These are phyloP conservation scores for Suillus paluster DNA, from an alignment of 768 basidiomycete genomes.

Conservation along the genomic window DNA sequence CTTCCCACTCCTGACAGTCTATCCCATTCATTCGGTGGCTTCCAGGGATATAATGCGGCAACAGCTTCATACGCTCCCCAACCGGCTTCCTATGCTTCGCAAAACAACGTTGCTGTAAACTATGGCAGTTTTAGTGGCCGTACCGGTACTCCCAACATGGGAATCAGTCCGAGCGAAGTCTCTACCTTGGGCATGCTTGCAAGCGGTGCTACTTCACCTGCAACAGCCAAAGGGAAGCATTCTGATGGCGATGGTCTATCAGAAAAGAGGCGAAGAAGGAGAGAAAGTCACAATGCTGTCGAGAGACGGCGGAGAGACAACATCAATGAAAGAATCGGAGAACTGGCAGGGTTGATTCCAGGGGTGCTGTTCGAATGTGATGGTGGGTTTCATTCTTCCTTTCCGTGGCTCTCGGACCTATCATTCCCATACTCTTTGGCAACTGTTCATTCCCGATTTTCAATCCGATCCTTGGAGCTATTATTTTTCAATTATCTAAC, in stretches of 20 bases:
- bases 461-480: background rate
- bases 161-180: conserved; percentile 31
- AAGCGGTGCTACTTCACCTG: conserved; percentile 19
- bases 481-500: background rate
- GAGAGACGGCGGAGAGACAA: conserved; percentile 87
- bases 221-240: conserved; percentile 15
- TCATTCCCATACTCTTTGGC: background rate
- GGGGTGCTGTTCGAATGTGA: conserved; percentile 78
- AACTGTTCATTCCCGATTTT: conserved; percentile 1
- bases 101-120: conserved; percentile 15
- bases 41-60: conserved; percentile 39
- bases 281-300: conserved; percentile 93
- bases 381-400: conserved; percentile 30
- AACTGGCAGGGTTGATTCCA: conserved; percentile 87
- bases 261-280: conserved; percentile 79
- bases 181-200: conserved; percentile 23
- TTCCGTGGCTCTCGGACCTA: conserved; percentile 8
- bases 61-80: conserved; percentile 29
- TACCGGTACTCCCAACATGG: conserved; percentile 22
- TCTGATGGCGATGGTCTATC: conserved; percentile 39
- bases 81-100: conserved; percentile 37
- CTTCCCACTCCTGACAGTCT: conserved; percentile 48
- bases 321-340: conserved; percentile 94
- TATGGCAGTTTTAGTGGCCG: conserved; percentile 12
- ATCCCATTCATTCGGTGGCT: conserved; percentile 30